A percentile compares a stretch with the other conserved stretches of the same genome.
phyloP scores from a whole-genome alignment of 2,329 filamentous ascomycete genomes.

The Zymoseptoria tritici region DNA sequence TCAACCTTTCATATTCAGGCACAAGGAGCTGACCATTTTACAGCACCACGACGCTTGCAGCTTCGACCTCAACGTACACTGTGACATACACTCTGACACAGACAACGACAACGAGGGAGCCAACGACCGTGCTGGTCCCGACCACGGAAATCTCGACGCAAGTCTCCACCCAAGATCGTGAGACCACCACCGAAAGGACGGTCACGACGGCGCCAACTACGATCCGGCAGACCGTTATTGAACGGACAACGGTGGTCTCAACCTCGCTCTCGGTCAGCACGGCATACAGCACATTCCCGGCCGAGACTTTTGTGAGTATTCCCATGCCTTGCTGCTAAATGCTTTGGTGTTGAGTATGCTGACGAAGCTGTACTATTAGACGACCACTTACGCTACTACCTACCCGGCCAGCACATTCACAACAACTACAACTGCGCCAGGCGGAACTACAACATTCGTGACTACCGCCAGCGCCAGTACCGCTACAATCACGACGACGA shows the following conservation, averaged over 20 bases:
- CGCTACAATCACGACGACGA: neutral
- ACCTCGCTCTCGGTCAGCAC: constrained; percentile 2
- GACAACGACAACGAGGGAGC: constrained; percentile 1
- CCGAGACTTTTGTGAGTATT: neutral
- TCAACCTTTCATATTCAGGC: neutral
- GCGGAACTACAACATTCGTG: neutral
- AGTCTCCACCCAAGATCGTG: neutral
- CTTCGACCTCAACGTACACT: neutral
- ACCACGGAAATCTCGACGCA: neutral
- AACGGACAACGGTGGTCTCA: neutral
- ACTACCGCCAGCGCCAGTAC: constrained; percentile 1
- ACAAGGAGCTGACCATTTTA: neutral
- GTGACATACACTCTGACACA: neutral
- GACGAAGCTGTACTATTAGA: neutral
- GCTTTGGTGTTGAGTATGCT: no score
- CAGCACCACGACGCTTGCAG: neutral
- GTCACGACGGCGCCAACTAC: constrained; percentile 1
- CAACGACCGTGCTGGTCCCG: neutral
- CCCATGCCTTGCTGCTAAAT: no score
- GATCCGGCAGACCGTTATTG: neutral
- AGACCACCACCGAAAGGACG: neutral
- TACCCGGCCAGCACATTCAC: neutral
- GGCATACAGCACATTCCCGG: neutral
- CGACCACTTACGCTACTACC: neutral
- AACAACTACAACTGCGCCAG: neutral